phyloP scores from a whole-genome alignment of 306 rosid species.

The Erythrophleum fordii region DNA sequence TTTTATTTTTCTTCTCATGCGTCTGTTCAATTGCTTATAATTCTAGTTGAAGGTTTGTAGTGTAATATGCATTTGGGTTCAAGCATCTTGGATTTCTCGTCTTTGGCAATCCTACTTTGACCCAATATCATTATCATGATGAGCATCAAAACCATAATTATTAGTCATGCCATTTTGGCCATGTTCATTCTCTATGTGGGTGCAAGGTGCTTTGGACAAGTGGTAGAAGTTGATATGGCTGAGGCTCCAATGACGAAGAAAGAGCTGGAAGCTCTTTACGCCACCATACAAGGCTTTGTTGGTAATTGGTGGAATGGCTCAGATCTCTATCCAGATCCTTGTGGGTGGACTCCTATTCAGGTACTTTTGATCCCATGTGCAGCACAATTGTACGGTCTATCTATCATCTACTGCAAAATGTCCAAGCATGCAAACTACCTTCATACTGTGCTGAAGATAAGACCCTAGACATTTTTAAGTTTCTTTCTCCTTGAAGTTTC shows the following conservation, averaged over 20 bases:
- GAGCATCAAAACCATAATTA: conserved; percentile 5
- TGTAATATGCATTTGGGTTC: neutral
- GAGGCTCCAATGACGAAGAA: conserved; percentile 78
- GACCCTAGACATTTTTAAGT: conserved; percentile 23
- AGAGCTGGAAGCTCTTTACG: conserved; percentile 73
- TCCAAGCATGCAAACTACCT: conserved; percentile 11
- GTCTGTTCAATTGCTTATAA: neutral
- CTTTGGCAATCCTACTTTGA: conserved; percentile 26
- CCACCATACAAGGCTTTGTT: conserved; percentile 89
- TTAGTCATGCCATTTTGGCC: conserved; percentile 32
- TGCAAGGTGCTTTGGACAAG: conserved; percentile 58
- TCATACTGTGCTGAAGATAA: conserved; percentile 26
- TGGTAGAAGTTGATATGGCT: conserved; percentile 27
- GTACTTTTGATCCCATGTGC: conserved; percentile 40
- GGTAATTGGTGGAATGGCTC: conserved; percentile 97
- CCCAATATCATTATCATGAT: conserved; percentile 47
- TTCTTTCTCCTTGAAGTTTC: conserved; percentile 26
- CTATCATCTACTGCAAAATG: neutral
- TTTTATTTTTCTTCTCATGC: neutral
- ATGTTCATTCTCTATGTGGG: conserved; percentile 45
- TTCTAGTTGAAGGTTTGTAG: neutral
- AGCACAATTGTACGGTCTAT: neutral
- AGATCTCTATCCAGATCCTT: conserved; percentile 96
- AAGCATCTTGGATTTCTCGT: conserved; percentile 14
- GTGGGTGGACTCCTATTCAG: conserved; percentile 99